Evolutionary conservation across 129 eudicot species (phyloP), one percentile per base, ranked within the genome.

Genomic region (Centrapalus pauciflorus): DNA sequence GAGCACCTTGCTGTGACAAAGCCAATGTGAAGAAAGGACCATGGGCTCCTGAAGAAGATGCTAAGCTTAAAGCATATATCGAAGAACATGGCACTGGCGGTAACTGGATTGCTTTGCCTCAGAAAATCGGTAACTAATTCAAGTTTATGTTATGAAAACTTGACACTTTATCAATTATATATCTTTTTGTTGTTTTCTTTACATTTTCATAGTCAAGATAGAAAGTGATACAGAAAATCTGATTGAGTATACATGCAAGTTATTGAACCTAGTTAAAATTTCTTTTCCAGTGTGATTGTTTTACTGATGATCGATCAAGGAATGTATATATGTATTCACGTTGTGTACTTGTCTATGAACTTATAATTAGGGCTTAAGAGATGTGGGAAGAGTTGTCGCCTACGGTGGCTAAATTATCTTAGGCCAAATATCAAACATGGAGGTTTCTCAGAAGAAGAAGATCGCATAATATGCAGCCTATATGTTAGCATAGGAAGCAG

Each of bases 341-440:
- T 38, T 54, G 7, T 14, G 29, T 34, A 0, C 16, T 66, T 57
- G 12, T 48, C 13, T 16, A 40, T 74, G 51, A 75, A 40, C 35
- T n/a, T 41, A 35, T 19, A 34, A 58, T 66, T 76, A 90, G 97
- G 92, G 54, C 80, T 90, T 6, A 90, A 90, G 79, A 84, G 97
- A 74, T 90, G 97, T 64, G 97, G 97, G 13, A 90, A 90, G 71
- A 90, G 97, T 62, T 90, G 97, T 48, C 82, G 97, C 9, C 86
- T 90, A 2, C 73, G 97, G 37, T 90, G 97, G 97, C 56, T 90
- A 58, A 90, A 90, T 61, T 90, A 87, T 72, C 95, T 87, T 27
- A 79, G 97, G 8, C 97, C 97, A 1, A 87, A 90, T 77, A 87
- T 90, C 75, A 90, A 81, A 50, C 97, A 90, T 77, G 97, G 97